A percentile compares a stretch with the other conserved stretches of the same genome.
These are phyloP conservation scores for Xylaria sp. DNA, from an alignment of 2,329 filamentous ascomycete genomes.

Conservation along the genomic window DNA sequence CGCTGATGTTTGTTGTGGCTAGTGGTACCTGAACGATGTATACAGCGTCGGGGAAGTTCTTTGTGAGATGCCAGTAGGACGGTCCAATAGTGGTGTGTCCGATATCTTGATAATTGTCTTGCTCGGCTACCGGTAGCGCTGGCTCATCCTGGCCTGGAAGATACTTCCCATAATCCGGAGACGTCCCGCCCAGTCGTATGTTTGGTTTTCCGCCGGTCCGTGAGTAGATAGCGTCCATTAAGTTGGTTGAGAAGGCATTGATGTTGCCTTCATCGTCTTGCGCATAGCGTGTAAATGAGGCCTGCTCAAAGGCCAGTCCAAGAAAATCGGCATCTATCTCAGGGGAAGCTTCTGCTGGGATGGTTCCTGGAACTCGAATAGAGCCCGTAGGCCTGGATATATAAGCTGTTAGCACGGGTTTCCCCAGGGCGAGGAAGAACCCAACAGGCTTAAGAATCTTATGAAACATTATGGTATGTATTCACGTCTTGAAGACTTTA, in stretches of 20 bases:
- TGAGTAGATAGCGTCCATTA: conserved; percentile 49
- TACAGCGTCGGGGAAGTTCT: conserved; percentile 48
- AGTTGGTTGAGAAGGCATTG: conserved; percentile 51
- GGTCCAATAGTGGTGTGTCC: conserved; percentile 51
- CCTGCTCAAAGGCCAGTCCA: conserved; percentile 50
- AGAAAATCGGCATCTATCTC: conserved; percentile 46
- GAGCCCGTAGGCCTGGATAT: conserved; percentile 36
- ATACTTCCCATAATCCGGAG: conserved; percentile 51
- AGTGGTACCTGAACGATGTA: conserved; percentile 53
- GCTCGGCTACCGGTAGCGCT: conserved; percentile 49
- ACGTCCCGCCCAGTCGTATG: conserved; percentile 52
- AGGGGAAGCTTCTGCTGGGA: conserved; percentile 37
- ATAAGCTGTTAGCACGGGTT: conserved; percentile 35
- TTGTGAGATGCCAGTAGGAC: conserved; percentile 49
- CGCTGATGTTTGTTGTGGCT: conserved; percentile 51
- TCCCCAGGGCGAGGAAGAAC: conserved; percentile 37
- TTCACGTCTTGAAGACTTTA: neutral
- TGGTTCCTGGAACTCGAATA: conserved; percentile 36
- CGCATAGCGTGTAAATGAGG: conserved; percentile 51
- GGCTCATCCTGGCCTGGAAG: conserved; percentile 48
- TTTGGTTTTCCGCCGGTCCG: conserved; percentile 51
- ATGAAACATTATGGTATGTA: conserved; percentile 32
- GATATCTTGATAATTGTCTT: conserved; percentile 50
- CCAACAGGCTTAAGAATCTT: conserved; percentile 20
- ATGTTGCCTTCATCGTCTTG: conserved; percentile 47